Conservation (phyloP, 306 rosid genomes). For the Quercus glauca region DNA sequence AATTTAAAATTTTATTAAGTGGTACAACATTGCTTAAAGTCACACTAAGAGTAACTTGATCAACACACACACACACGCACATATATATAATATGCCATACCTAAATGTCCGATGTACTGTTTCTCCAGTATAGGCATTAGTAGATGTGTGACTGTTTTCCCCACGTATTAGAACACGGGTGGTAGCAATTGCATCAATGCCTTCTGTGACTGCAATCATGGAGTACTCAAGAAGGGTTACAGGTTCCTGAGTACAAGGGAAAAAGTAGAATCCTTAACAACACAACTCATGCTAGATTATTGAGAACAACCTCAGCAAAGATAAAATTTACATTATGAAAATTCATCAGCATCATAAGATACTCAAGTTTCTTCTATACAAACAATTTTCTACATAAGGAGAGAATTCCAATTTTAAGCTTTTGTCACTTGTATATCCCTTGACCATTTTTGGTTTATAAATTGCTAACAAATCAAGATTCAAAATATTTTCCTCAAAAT, state of each 20-base stretch:
- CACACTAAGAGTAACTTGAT: too few relatives aligned
- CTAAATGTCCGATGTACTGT: slow-evolving; percentile 69
- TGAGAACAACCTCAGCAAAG: slow-evolving; percentile 6
- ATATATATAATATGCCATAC: slow-evolving; percentile 28
- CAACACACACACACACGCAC: too few relatives aligned
- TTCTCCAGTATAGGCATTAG: slow-evolving; percentile 62
- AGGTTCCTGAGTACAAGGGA: slow-evolving; percentile 62
- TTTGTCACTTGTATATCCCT: background rate
- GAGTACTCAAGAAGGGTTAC: slow-evolving; percentile 82
- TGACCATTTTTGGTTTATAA: background rate
- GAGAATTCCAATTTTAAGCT: background rate
- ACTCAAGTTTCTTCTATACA: background rate
- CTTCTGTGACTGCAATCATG: slow-evolving; percentile 85
- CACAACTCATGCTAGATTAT: background rate
- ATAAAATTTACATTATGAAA: background rate
- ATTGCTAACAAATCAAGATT: background rate
- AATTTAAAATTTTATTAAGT: too few relatives aligned
- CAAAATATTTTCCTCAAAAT: background rate
- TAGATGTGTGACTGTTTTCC: slow-evolving; percentile 35
- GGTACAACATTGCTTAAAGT: too few relatives aligned
- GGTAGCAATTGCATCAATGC: slow-evolving; percentile 96
- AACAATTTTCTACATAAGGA: background rate
- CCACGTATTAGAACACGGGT: slow-evolving; percentile 80
- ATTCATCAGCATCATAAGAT: background rate
- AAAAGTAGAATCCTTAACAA: slow-evolving; percentile 9